Percentiles rank a stretch among this genome's conserved stretches.
Evolutionary conservation across 305 asterid genomes (phyloP).

Genomic region (Solanum hybrid): DNA sequence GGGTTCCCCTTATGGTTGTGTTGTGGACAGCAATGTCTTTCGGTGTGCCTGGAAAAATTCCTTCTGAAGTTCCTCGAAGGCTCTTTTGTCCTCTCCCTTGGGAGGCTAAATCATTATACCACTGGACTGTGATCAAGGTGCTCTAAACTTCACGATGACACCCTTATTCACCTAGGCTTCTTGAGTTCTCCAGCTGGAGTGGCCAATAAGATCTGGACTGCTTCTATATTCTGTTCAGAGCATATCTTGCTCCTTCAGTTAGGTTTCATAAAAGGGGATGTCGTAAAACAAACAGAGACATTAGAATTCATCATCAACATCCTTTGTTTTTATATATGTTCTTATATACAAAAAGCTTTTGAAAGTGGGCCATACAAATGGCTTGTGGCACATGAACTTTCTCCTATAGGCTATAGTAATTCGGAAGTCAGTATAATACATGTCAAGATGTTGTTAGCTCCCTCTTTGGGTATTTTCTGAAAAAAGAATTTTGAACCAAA

Average conservation of each 20-base stretch:
- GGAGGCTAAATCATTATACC: conserved; percentile 57
- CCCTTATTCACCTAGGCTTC: not conserved
- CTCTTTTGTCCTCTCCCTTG: conserved; percentile 74
- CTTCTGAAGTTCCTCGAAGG: conserved; percentile 75
- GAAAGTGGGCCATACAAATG: not conserved
- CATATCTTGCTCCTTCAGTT: not conserved
- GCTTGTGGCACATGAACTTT: not conserved
- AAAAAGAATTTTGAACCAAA: not conserved
- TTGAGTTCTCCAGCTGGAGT: not conserved
- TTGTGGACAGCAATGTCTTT: conserved; percentile 69
- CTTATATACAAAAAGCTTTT: not conserved
- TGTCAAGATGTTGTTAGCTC: not conserved
- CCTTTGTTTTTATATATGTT: not conserved
- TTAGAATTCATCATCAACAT: not conserved
- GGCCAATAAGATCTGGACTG: not conserved
- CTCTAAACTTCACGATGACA: not conserved
- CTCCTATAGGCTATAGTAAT: not conserved
- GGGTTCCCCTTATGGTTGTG: conserved; percentile 72
- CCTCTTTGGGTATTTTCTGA: not conserved
- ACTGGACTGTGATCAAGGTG: conserved; percentile 83
- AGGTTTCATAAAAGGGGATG: not conserved
- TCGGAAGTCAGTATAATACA: not conserved
- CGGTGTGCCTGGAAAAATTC: conserved; percentile 42
- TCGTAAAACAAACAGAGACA: not conserved
- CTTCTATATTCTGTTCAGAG: not conserved